Base-by-base conservation (phyloP, 495 filamentous ascomycete species). In the Xylaria sp. region DNA sequence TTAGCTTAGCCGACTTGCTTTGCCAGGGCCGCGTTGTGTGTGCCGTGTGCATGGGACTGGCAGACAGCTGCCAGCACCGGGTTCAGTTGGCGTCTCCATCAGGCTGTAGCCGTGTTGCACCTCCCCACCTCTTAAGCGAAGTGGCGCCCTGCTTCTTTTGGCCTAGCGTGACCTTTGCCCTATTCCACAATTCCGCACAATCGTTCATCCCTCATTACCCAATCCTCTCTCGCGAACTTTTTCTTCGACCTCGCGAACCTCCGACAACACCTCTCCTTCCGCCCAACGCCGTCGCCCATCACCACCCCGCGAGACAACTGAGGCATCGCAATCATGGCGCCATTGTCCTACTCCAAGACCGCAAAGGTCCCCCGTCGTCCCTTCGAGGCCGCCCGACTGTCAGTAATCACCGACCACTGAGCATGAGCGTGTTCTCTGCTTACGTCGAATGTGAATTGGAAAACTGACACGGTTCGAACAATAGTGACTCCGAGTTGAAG, bases 331-430 rank as follows among this genome's bases (percentile, higher is more conserved):
- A 74, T 14, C 57, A 75, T 82, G 82, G 82, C 83, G 74, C 85
- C 87, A 72, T 80, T 83, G 85, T 89, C 89, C 72, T 98, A 97
- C 88, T 94, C 92, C 83, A 99, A 99, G 93, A 98, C 96, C 89
- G 95, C 97, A 85, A 97, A 97, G 90, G 92, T 97, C 87, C 91
- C 93, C 78, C 82, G 85, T 81, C 85, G 87, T 76, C 87, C 96
- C 77, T 99, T 97, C 90, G 96, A 99, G 92, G 95, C 94, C 81
- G 96, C 96, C 84, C 97, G 96, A 91, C 90, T 99, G 96, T 98
- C 89, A 92, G 94, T 93, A 88, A 85, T 87, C 88, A 84, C 89
- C 90, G 93, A 91, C 95, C 96, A 98, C 93, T 98, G 90, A 95
- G 89, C 88, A 88, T 80, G 94, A 97, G 96, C 95, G 92, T 93